Evolutionary conservation across 2,329 filamentous ascomycete genomes (phyloP), one percentile per base, ranked within the genome.

Genomic region (Mycosphaerelloides madeirae): DNA sequence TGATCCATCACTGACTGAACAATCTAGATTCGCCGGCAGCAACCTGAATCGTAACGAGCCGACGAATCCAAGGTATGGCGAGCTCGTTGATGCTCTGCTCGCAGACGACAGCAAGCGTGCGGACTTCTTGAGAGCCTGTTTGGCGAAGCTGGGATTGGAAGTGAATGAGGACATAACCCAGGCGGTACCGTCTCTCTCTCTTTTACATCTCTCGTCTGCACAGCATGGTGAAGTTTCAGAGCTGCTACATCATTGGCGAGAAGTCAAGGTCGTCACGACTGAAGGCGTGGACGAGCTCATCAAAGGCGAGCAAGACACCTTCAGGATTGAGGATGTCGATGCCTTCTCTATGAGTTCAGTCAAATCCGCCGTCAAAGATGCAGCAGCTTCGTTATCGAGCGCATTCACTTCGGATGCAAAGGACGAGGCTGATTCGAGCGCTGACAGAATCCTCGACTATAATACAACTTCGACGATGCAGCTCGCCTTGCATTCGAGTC

Each of bases 71-170:
- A 78, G 78, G 1, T 97, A 94, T 62, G 74, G 77, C 13, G 73
- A 81, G 3, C 68, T 95, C 12, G 79, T 95, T 29, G 74, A 82
- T 14, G 74, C 74, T 11, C 71, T 98, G 19, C 70, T 76, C 11
- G 76, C 75, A 6, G 83, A 88, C 49, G 87, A 97, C 55, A 73
- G 76, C 25, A 72, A 79, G 14, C 80, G 93, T 33, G 75, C 80
- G 5, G 72, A 75, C 33, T 96, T 98, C 57, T 67, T 97, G 51
- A 88, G 84, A 55, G 84, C 85, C 11, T 87, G 87, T 53, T 71
- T 98, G 18, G 66, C 69, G 13, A 95, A 93, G 60, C 74, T 98
- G 9, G 88, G 87, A 1, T 74, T 98, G n/a, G 78, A 84, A 46
- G 81, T 91, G 41, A 87, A 79, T 63, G 73, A 82, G 52, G 80